These are phyloP conservation scores for Nakazawaea anatomiae DNA, from an alignment of 805 yeast genomes.

Conservation along the genomic window DNA sequence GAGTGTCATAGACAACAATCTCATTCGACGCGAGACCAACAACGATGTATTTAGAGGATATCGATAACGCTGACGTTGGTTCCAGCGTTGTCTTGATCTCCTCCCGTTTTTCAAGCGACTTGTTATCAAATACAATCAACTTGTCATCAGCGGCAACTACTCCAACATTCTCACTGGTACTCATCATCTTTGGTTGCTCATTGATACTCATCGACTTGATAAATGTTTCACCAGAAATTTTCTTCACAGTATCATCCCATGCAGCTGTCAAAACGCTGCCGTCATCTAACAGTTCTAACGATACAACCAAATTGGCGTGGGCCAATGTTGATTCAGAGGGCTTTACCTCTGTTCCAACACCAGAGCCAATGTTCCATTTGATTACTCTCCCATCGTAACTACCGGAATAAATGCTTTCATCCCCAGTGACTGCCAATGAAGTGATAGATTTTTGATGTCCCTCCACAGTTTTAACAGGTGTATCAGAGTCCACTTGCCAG, in stretches of 20 bases:
- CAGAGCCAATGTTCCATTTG: conserved; percentile 44
- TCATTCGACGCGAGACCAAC: conserved; percentile 40
- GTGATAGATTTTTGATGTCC: conserved; percentile 89
- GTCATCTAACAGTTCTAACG: conserved; percentile 28
- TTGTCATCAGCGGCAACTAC: conserved; percentile 43
- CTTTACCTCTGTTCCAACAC: conserved; percentile 29
- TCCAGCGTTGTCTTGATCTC: conserved; percentile 27
- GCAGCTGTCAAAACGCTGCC: conserved; percentile 49
- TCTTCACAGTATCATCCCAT: conserved; percentile 81
- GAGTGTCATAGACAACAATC: conserved; percentile 32
- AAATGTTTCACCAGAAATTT: conserved; percentile 23
- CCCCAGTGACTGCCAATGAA: conserved; percentile 27
- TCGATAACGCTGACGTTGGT: conserved; percentile 38
- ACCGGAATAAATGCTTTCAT: conserved; percentile 45
- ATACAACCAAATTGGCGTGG: conserved; percentile 67
- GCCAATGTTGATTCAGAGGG: conserved; percentile 22
- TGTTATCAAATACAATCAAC: conserved; percentile 27
- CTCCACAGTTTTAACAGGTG: conserved; percentile 35
- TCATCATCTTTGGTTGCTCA: conserved; percentile 42
- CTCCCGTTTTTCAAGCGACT: conserved; percentile 19
- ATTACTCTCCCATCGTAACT: conserved; percentile 76
- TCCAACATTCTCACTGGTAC: conserved; percentile 27
- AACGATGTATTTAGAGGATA: conserved; percentile 37
- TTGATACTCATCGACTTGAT: conserved; percentile 28
- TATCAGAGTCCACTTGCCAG: conserved; percentile 35